Evolutionary conservation across 805 yeast species (phyloP), one percentile per base, ranked within the genome.

Genomic region (Yarrowia hollandica): DNA sequence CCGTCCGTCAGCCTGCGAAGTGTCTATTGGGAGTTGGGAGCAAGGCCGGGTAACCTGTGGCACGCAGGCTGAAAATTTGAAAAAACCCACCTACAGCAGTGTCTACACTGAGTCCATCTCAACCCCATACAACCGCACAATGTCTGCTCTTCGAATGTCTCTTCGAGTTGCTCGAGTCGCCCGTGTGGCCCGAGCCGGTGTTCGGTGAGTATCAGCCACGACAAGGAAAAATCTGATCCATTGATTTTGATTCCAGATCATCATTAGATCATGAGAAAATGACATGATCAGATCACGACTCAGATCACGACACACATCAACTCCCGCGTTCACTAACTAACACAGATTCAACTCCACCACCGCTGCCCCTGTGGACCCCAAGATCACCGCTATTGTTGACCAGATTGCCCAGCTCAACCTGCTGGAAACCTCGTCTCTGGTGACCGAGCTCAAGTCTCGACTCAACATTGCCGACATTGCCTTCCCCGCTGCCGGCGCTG

Each of bases 381-480:
- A 92, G 75, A 90, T 94, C 73, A 68, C 85, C 44, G 74, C 83
- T 59, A 91, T 94, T 67, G 99, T 94, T 59, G 94, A 89, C 69
- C 88, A 88, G 69, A 94, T 94, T 71, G 83, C 97, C 57, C 82
- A 87, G 66, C 81, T 94, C 72, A 90, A 96, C n/a, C 80, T 94
- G 60, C 79, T 91, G 70, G 99, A 94, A 77, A 92, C 98, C 19
- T 85, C 96, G n/a, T 73, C 85, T 25, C 82, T 94, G 70, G 88
- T 94, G 63, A 72, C 83, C 35, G 96, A 89, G 72, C 75, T 75
- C 61, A 74, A 74, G 76, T 76, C 84, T 42, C 85, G 85, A 71
- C 83, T 94, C 68, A 90, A 94, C 76, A 94, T 94, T 65, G 89
- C 97, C 64, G 99, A 94, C 72, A 90, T 91, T 67, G 81, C 96